Base-by-base conservation (phyloP, 2,329 filamentous ascomycete species). In the Pseudogymnoascus sp. region DNA sequence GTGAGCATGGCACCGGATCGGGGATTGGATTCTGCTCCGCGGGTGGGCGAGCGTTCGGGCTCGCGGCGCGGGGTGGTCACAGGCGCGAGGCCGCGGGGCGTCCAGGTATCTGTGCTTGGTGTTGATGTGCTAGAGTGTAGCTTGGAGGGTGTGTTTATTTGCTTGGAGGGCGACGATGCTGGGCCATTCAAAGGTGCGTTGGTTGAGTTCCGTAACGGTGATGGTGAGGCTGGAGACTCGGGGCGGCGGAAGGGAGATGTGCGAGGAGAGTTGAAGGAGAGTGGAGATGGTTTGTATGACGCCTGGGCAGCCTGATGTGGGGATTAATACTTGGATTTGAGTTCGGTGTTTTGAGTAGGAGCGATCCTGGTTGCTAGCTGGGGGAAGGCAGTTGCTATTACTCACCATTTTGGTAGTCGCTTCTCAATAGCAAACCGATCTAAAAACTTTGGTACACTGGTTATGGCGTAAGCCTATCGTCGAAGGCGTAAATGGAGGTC, bases 241-340 rank as follows among this genome's bases (percentile, higher is more conserved):
- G 83, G 78, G 66, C 84, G 76, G 63, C 84, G 81, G 71, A 87
- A 87, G 10, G 84, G 84, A 59, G 84, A 87, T 69, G 77, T 81
- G 71, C 89, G 84, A 67, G 88, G 84, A 67, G 88, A 87, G 66
- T 85, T 85, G 74, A 88, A 89, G 63, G 86, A 86, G 64, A 90
- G 76, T 61, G 86, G 86, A 24, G 87, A 89, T 11, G 86, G 86
- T 73, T 89, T 89, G 74, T 87, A 90, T 62, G 82, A 77, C 58
- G 78, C 71, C 62, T 76, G 79, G 72, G 78, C 81, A 72, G 78
- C 80, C 84, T 82, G 71, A 68, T 59, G 54, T 36, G 47, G 58
- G 60, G 60, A 44, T 50, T 44, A 47, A 21, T 60, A 47, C 57
- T 37, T 41, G 41, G 17, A 29, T 35, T 54, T 47, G 29, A 44